phyloP scores from a whole-genome alignment of 2,329 filamentous ascomycete genomes.

The Aspergillus terreus region DNA sequence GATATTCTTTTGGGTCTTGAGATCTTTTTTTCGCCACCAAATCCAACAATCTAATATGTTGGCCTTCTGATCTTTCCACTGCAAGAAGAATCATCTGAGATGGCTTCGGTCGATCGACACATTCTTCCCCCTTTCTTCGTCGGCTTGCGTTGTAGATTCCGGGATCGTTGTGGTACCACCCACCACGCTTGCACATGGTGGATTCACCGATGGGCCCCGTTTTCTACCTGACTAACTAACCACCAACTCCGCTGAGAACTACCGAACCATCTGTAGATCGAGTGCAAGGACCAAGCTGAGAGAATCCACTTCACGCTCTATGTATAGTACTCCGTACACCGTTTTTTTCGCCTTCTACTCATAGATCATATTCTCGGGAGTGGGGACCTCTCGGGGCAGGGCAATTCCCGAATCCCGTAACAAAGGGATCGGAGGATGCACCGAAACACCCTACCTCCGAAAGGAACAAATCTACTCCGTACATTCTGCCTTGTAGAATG shows the following conservation, averaged over 20 bases:
- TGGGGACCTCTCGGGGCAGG: too few relatives aligned
- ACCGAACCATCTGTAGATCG: not conserved
- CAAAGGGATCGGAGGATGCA: not conserved
- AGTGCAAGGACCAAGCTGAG: not conserved
- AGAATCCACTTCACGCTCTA: not conserved
- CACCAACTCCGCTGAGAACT: too few relatives aligned
- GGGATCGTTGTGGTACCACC: not conserved
- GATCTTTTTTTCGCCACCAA: not conserved
- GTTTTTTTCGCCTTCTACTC: too few relatives aligned
- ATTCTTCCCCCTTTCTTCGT: not conserved
- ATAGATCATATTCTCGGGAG: too few relatives aligned
- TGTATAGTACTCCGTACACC: too few relatives aligned
- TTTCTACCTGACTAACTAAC: not conserved
- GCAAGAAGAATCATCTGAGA: not conserved
- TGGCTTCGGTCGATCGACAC: not conserved
- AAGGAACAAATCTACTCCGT: not conserved
- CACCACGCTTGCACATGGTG: not conserved
- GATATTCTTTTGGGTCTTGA: not conserved
- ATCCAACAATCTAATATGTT: not conserved
- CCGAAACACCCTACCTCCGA: not conserved
- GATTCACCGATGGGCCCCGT: not conserved
- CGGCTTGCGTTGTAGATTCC: not conserved
- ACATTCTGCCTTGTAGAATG: not conserved
- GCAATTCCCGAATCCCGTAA: not conserved
- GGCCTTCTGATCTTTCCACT: not conserved